Evolutionary conservation across 495 filamentous ascomycete species (phyloP), one percentile per base, ranked within the genome.

Genomic region (Baudoinia panamericana): DNA sequence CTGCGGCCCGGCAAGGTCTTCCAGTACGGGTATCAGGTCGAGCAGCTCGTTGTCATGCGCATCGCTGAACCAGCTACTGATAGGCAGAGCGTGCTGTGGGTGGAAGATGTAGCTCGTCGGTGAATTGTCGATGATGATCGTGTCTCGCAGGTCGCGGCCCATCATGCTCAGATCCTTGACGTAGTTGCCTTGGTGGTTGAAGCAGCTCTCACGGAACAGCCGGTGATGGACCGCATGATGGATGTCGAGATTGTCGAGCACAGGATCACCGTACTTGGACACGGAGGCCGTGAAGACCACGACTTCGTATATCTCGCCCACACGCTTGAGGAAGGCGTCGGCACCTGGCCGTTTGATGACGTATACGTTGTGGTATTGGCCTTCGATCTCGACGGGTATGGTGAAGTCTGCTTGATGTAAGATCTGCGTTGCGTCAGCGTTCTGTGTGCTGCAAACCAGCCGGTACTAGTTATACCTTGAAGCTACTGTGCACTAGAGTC

Each of bases 51-150:
- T 99, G 67, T 99, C 90, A 63, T 99, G 90, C 41, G 92, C 90
- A 65, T 99, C 90, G 54, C 87, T 95, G 68, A 99, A 99, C 90
- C 90, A 99, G 71, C 88, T 95, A 72, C 88, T 95, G 65, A 99
- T 99, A 17, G 90, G 90, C 31, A 99, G 90, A 42, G 90, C 90
- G 61, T 99, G 90, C 66, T 99, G 88, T 11, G 92, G 90, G 53
- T 99, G 90, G 69, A 99, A 99, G 55, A 96, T 96, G 63, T 99
- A 99, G 16, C 87, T 94, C 12, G 92, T 99, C 13, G 90, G 92
- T 17, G 90, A 96, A 63, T 99, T 99, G 65, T 99, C 90, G 55
- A 99, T 99, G 57, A 99, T 99, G 57, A 99, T 99, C 2, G 88
- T 96, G 56, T 96, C 90, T 53, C 80, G 81, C 33, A 99, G 77